Conservation (phyloP, 2,329 filamentous ascomycete species). For the Beauveria varroae region DNA sequence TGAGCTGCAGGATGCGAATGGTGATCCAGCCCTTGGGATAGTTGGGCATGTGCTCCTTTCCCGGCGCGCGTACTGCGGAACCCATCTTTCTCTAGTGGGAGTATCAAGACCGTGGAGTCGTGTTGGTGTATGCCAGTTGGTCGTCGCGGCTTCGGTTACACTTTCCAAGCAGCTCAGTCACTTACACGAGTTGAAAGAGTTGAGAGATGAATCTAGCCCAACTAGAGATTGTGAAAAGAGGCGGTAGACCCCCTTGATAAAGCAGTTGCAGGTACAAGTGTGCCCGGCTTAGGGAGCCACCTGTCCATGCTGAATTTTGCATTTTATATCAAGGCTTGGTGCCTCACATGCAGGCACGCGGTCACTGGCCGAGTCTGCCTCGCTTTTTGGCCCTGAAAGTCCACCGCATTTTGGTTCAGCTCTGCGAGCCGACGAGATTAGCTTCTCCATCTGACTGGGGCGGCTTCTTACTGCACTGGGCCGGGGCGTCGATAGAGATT, state of each 20-base stretch:
- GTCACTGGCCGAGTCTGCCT: not conserved
- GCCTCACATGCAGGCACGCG: no score
- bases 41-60: no score
- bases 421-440: constrained; percentile 2
- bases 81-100: constrained; percentile 23
- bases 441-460: constrained; percentile 1
- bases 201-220: no score
- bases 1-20: constrained; percentile 37
- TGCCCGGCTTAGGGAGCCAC: not conserved
- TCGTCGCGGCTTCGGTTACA: no score
- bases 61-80: no score
- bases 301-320: not conserved
- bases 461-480: not conserved
- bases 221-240: not conserved
- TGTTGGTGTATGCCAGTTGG: no score
- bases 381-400: not conserved
- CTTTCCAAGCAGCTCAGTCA: no score
- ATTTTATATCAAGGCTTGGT: no score
- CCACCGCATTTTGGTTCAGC: not conserved
- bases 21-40: no score
- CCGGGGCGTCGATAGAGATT: not conserved
- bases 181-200: no score
- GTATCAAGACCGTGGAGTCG: constrained; percentile 12
- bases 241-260: not conserved
- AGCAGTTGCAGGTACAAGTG: no score